A percentile compares a stretch with the other conserved stretches of the same genome.
phyloP scores from a whole-genome alignment of 345 rosid genomes.

The Sisymbrium irio region DNA sequence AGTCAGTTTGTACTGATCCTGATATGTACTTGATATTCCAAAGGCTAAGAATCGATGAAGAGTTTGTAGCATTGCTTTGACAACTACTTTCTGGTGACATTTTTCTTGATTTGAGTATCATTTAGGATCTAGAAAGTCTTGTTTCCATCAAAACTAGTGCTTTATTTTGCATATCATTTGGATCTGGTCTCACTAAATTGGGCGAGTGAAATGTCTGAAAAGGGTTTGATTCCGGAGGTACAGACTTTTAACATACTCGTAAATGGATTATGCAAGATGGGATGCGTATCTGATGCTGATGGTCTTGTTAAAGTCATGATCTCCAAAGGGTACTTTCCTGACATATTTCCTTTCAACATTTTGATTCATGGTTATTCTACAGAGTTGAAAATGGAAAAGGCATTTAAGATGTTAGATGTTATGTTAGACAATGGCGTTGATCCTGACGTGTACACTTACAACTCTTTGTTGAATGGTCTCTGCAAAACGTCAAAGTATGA shows the following conservation, averaged over 20 bases:
- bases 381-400: conserved; percentile 65
- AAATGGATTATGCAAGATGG: conserved; percentile 89
- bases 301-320: conserved; percentile 62
- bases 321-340: conserved; percentile 68
- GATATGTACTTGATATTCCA: too few relatives aligned
- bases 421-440: conserved; percentile 65
- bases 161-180: too few relatives aligned
- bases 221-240: conserved; percentile 60
- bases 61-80: too few relatives aligned
- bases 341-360: conserved; percentile 82
- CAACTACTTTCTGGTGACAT: too few relatives aligned
- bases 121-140: too few relatives aligned
- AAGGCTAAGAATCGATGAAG: too few relatives aligned
- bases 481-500: conserved; percentile 78
- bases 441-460: conserved; percentile 87
- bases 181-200: too few relatives aligned
- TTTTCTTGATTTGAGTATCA: too few relatives aligned
- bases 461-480: conserved; percentile 83
- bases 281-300: conserved; percentile 76
- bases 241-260: conserved; percentile 81
- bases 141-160: too few relatives aligned
- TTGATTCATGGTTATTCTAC: conserved; percentile 83
- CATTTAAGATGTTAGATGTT: conserved; percentile 60
- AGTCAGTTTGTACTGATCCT: too few relatives aligned
- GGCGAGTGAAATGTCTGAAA: conserved; percentile 63